phyloP scores from a whole-genome alignment of 495 filamentous ascomycete species.

The Darksidea phi region DNA sequence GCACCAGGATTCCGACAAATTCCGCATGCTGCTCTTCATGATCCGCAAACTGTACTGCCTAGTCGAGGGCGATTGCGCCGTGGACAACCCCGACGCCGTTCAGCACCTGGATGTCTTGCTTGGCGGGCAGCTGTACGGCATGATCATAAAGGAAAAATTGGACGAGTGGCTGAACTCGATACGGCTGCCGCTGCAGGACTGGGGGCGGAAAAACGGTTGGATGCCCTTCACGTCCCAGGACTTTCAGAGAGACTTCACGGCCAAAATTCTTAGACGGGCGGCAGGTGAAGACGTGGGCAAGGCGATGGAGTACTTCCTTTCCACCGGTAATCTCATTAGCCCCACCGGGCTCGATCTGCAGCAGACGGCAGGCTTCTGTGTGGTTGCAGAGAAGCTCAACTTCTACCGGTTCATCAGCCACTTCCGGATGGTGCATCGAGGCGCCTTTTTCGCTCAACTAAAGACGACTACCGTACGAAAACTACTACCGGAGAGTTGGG shows the following conservation, averaged over 20 bases:
- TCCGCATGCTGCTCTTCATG: conserved; percentile 94
- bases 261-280: conserved; percentile 70
- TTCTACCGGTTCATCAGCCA: conserved; percentile 98
- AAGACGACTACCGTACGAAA: conserved; percentile 98
- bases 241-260: conserved; percentile 75
- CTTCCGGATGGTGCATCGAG: conserved; percentile 98
- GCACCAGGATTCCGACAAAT: conserved; percentile 83
- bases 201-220: conserved; percentile 61
- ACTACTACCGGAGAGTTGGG: conserved; percentile 94
- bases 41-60: conserved; percentile 89
- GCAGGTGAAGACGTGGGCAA: conserved; percentile 81
- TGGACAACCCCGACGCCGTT: conserved; percentile 94
- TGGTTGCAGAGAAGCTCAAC: conserved; percentile 98
- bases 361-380: conserved; percentile 89
- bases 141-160: conserved; percentile 90
- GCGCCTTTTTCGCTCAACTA: conserved; percentile 95
- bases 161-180: conserved; percentile 80
- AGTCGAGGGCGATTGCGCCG: conserved; percentile 84
- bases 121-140: conserved; percentile 88
- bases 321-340: conserved; percentile 89
- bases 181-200: conserved; percentile 63
- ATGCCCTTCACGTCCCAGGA: conserved; percentile 65
- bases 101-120: conserved; percentile 92
- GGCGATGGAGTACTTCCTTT: conserved; percentile 88
- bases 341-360: conserved; percentile 90